phyloP scores from a whole-genome alignment of 2,329 filamentous ascomycete species.

The Ploettnerulaceae sp. region DNA sequence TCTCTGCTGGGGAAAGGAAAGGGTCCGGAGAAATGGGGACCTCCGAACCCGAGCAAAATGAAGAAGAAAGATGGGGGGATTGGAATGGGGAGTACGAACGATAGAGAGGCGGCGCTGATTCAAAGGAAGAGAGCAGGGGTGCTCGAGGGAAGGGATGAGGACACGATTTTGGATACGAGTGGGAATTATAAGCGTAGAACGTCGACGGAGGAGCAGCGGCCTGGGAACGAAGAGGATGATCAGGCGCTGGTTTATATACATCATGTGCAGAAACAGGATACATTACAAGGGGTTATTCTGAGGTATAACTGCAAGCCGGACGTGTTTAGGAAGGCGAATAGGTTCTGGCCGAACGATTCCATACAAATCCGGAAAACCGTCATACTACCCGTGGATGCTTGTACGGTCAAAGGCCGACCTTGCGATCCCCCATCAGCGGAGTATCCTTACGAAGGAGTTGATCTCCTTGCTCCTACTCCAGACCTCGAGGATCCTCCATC shows the following conservation, averaged over 20 bases:
- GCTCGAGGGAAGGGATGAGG: conserved; percentile 56
- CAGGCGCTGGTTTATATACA: conserved; percentile 89
- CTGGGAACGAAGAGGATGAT: conserved; percentile 46
- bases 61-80: conserved; percentile 34
- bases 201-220: conserved; percentile 28
- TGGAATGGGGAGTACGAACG: conserved; percentile 48
- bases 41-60: conserved; percentile 15
- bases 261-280: conserved; percentile 76
- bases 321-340: conserved; percentile 79
- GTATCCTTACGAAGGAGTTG: conserved; percentile 37
- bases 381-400: conserved; percentile 83
- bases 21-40: conserved; percentile 30
- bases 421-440: conserved; percentile 49
- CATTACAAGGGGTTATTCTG: conserved; percentile 84
- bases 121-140: conserved; percentile 54
- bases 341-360: conserved; percentile 90
- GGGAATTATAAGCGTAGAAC: conserved; percentile 30
- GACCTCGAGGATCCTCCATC: conserved; percentile 33
- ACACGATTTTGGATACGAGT: conserved; percentile 49
- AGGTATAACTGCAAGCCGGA: conserved; percentile 84
- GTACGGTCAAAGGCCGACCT: conserved; percentile 71
- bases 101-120: conserved; percentile 50
- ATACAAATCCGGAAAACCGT: conserved; percentile 80
- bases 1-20: conserved; percentile 13
- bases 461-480: conserved; percentile 50